A percentile compares a stretch with the other conserved stretches of the same genome.
phyloP scores from a whole-genome alignment of 495 filamentous ascomycete species.

The Trichoderma erinaceum region DNA sequence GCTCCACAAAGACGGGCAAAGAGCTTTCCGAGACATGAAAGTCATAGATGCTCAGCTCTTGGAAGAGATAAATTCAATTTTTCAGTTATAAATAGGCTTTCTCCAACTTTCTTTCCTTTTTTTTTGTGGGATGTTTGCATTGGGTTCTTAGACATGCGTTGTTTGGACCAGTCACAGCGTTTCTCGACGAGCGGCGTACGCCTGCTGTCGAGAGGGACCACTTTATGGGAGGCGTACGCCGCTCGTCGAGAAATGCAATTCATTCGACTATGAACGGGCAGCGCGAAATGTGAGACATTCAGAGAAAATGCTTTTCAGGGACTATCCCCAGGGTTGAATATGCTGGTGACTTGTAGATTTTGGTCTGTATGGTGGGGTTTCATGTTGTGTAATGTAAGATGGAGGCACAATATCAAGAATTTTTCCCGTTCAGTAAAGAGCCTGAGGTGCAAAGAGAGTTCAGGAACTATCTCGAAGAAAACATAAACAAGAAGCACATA shows the following conservation, averaged over 20 bases:
- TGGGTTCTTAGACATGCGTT: background rate
- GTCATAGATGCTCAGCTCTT: background rate
- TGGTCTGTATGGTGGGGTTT: background rate
- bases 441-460: background rate
- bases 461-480: background rate
- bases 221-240: background rate
- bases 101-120: background rate
- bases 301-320: background rate
- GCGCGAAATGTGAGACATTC: background rate
- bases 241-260: background rate
- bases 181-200: conserved; percentile 1
- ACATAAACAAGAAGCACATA: background rate
- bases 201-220: background rate
- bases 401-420: background rate
- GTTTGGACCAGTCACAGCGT: background rate
- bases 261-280: background rate
- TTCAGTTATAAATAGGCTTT: background rate
- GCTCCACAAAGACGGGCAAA: too few relatives aligned
- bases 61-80: background rate
- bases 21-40: background rate
- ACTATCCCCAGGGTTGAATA: background rate
- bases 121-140: background rate
- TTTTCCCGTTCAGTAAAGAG: background rate
- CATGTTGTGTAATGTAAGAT: background rate
- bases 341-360: background rate